Percentiles rank a stretch among this genome's conserved stretches.
phyloP scores from a whole-genome alignment of 2,329 filamentous ascomycete genomes.

The Penicillium polonicum region DNA sequence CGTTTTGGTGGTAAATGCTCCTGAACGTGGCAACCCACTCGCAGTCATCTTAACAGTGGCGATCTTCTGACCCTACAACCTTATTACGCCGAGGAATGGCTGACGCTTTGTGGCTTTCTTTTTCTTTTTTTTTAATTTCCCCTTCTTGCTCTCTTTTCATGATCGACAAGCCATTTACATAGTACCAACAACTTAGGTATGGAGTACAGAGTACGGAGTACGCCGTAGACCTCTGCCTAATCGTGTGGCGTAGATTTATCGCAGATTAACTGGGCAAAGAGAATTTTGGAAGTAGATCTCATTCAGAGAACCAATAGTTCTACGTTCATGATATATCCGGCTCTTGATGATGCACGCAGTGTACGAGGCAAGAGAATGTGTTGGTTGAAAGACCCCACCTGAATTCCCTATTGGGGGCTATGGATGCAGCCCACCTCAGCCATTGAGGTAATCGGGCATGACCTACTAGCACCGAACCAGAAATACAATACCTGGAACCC shows the following conservation, averaged over 20 bases:
- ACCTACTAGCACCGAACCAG: not conserved
- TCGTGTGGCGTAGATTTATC: not conserved
- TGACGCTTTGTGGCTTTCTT: not conserved
- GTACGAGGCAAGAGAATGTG: constrained; percentile 8
- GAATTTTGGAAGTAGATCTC: not conserved
- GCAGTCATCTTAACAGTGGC: constrained; percentile 12
- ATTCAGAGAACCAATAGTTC: not conserved
- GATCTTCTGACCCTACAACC: constrained; percentile 18
- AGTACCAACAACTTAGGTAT: not conserved
- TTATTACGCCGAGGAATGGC: constrained; percentile 9
- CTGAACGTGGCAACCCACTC: constrained; percentile 24
- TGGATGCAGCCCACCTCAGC: constrained; percentile 10
- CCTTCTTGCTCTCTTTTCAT: not conserved
- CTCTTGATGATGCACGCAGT: not conserved
- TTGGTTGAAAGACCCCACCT: not conserved
- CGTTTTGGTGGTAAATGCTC: constrained; percentile 16
- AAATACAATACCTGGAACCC: not conserved
- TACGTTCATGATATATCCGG: not conserved
- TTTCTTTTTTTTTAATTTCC: not conserved
- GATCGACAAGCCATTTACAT: constrained; percentile 6
- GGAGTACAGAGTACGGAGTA: not conserved
- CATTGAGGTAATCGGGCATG: constrained; percentile 17
- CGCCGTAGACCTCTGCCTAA: not conserved
- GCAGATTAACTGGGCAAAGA: not conserved
- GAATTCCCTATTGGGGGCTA: constrained; percentile 12